Evolutionary conservation across 495 filamentous ascomycete genomes (phyloP).

Genomic region (Xylaria palmicola): DNA sequence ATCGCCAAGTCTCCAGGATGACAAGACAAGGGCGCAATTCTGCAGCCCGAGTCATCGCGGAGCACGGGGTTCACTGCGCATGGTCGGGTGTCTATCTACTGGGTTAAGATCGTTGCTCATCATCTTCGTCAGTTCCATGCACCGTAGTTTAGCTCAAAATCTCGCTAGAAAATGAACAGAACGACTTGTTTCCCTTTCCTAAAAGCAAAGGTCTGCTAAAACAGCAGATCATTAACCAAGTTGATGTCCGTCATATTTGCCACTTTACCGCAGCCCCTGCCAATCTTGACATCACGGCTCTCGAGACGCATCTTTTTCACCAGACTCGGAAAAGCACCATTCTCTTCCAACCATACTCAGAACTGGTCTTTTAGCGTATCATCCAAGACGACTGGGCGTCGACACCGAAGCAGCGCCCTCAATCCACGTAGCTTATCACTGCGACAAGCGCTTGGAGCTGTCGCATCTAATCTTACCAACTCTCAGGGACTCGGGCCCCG

Average conservation of each 20-base stretch:
- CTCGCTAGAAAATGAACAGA: not conserved
- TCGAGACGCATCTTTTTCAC: not conserved
- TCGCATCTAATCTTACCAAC: not conserved
- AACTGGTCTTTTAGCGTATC: not conserved
- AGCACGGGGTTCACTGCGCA: not conserved
- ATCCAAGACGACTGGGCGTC: not conserved
- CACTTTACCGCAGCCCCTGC: not conserved
- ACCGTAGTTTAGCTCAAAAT: no score
- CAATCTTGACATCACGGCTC: not conserved
- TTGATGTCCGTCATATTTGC: not conserved
- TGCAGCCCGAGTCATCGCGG: not conserved
- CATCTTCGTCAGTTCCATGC: not conserved
- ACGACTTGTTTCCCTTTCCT: not conserved
- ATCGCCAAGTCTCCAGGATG: not conserved
- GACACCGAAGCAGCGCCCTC: not conserved
- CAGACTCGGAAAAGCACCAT: no score
- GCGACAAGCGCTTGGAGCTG: not conserved
- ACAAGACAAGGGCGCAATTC: constrained; percentile 7
- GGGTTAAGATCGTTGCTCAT: not conserved
- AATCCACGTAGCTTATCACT: not conserved
- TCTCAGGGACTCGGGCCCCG: not conserved
- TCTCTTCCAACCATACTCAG: no score
- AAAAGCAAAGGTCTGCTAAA: no score
- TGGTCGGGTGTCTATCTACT: no score
- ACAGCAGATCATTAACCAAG: no score